These are phyloP conservation scores for Stentor roeselii DNA, from an alignment of 73 alveolate genomes.

Conservation along the genomic window DNA sequence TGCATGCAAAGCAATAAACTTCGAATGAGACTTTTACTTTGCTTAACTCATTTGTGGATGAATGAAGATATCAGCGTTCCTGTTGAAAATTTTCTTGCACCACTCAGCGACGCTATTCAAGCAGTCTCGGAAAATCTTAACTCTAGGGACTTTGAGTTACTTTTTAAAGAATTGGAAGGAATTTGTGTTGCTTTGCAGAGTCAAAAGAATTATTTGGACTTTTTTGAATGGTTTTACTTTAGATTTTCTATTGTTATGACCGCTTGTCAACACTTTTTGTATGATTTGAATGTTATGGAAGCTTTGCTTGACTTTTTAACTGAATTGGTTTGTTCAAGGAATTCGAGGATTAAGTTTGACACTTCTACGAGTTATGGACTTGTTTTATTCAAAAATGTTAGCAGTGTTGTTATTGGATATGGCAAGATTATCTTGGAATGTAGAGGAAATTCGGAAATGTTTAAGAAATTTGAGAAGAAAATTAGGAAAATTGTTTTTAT, in stretches of 20 bases:
- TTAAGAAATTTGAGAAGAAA: neutral
- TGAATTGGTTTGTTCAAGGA: constrained; percentile 7
- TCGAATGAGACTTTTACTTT: neutral
- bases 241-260: neutral
- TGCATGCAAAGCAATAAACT: neutral
- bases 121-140: neutral
- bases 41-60: neutral
- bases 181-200: constrained; percentile 10
- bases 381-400: constrained; percentile 7
- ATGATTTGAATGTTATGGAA: neutral
- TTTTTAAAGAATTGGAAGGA: constrained; percentile 28
- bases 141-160: neutral
- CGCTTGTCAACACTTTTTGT: neutral
- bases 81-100: neutral
- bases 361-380: constrained; percentile 2
- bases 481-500: neutral
- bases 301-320: neutral
- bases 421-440: neutral
- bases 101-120: neutral
- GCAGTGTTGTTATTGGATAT: neutral
- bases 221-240: constrained; percentile 21
- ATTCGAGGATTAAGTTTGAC: constrained; percentile 24
- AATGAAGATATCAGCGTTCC: constrained; percentile 14
- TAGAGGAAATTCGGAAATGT: neutral
- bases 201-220: neutral